Base-by-base conservation (phyloP, 805 yeast genomes). In the Myxozyma melibiosi region DNA sequence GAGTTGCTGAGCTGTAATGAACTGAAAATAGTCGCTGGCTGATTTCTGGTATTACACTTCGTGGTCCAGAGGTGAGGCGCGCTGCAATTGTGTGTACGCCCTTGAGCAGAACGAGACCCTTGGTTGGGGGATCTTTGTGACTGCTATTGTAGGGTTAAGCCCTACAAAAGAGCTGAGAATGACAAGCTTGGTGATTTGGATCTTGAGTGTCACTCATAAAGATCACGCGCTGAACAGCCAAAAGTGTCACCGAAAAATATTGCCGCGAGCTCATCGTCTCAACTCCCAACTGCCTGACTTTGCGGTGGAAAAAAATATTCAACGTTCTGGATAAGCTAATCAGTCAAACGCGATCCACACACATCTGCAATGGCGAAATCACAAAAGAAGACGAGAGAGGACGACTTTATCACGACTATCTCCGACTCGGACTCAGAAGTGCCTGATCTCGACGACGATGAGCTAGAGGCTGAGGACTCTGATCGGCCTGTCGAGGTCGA, bases 361-460 rank as follows among this genome's bases (percentile, higher is more conserved):
- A n/a, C n/a, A n/a, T n/a, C n/a, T n/a, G n/a, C n/a, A 25, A 51
- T 56, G 61, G 57, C 53, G 14, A 56, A 34, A 43, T 42, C 39
- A 3, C 41, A 42, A 37, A 22, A 35, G 33, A 47, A 30, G 16
- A 11, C 28, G 2, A 25, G 33, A 18, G 49, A 41, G 11, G 60
- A 58, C 33, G 64, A 60, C 34, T 60, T 60, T 31, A 49, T 60
- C 13, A 39, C 38, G 39, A 58, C 63, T 1, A 60, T 60, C n/a
- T 60, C 64, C 1, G 64, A 60, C 28, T 53, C 62, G 3, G 64
- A 60, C 16, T 41, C 53, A 3, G 54, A 49, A 14, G 51, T 60
- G 4, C 58, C 63, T 25, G 57, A 59, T 30, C 42, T 54, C 7
- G 59, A 56, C 42, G 63, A 53, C n/a, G 46, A 46, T 14, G 52